A percentile compares a stretch with the other conserved stretches of the same genome.
Evolutionary conservation across 305 asterid genomes (phyloP).

Genomic region (Petunia hybrid): DNA sequence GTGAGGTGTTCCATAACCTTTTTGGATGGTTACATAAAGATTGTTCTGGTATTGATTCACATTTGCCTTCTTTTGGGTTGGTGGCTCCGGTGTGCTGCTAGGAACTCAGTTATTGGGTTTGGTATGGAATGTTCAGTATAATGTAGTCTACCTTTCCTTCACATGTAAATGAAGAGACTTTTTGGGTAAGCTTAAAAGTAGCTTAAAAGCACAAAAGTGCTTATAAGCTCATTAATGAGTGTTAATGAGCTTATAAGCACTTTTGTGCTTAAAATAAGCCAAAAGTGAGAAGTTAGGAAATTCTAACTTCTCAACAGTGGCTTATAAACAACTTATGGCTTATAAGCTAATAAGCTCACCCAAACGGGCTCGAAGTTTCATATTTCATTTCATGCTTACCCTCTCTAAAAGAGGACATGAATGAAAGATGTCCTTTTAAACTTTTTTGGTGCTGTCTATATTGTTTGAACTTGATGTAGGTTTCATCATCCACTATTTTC

Average conservation of each 20-base stretch:
- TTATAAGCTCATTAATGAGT: no score
- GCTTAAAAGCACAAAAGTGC: no score
- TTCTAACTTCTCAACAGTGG: no score
- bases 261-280: no score
- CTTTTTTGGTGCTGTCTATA: neutral
- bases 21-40: neutral
- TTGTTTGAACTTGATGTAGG: neutral
- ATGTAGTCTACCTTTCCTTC: neutral
- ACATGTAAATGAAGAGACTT: neutral
- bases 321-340: no score
- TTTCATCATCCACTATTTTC: neutral
- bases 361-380: neutral
- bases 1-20: neutral
- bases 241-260: no score
- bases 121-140: neutral
- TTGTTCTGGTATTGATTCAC: neutral
- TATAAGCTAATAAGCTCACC: no score
- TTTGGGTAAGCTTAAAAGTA: no score
- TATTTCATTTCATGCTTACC: neutral
- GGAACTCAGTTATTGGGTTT: neutral
- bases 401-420: conserved; percentile 4
- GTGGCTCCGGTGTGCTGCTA: neutral
- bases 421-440: neutral
- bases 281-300: no score
- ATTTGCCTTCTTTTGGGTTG: neutral